A percentile compares a stretch with the other conserved stretches of the same genome.
These are phyloP conservation scores for Barnettozyma wickerhamii DNA, from an alignment of 805 yeast genomes.

Conservation along the genomic window DNA sequence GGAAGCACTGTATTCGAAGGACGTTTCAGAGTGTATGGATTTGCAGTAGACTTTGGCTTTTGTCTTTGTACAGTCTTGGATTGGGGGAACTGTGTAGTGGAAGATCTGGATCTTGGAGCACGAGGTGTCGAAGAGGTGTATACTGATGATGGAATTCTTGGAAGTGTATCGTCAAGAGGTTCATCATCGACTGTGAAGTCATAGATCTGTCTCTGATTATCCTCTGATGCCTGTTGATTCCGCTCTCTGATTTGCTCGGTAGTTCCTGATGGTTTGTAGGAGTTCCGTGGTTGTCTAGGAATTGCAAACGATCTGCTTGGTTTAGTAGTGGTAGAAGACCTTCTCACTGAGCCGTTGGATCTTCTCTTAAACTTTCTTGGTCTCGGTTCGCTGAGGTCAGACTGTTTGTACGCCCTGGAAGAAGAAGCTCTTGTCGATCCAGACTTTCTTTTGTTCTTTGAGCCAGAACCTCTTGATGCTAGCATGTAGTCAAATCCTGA, in stretches of 20 bases:
- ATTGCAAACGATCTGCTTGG: background rate
- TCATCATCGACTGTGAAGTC: conserved; percentile 3
- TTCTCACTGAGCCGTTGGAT: conserved; percentile 1
- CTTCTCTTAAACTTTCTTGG: conserved; percentile 6
- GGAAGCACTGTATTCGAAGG: conserved; percentile 12
- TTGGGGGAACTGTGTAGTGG: too few species aligned
- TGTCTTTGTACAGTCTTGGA: too few species aligned
- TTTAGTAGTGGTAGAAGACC: background rate
- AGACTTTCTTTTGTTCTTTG: background rate
- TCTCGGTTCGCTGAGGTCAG: background rate
- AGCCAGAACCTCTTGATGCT: conserved; percentile 2
- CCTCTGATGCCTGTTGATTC: too few species aligned
- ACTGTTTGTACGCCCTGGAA: too few species aligned
- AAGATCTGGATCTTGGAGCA: too few species aligned
- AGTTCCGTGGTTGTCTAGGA: too few species aligned
- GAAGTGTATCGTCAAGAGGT: background rate
- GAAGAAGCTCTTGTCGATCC: background rate
- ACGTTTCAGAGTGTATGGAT: too few species aligned
- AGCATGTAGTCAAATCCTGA: conserved; percentile 13
- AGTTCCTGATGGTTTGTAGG: too few species aligned
- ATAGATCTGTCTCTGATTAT: background rate
- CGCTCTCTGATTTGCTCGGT: background rate
- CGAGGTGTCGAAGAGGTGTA: too few species aligned
- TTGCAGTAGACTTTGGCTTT: too few species aligned
- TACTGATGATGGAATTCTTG: too few species aligned